Evolutionary conservation across 768 basidiomycete genomes (phyloP), one percentile per base, ranked within the genome.

Genomic region (Chiua virens): DNA sequence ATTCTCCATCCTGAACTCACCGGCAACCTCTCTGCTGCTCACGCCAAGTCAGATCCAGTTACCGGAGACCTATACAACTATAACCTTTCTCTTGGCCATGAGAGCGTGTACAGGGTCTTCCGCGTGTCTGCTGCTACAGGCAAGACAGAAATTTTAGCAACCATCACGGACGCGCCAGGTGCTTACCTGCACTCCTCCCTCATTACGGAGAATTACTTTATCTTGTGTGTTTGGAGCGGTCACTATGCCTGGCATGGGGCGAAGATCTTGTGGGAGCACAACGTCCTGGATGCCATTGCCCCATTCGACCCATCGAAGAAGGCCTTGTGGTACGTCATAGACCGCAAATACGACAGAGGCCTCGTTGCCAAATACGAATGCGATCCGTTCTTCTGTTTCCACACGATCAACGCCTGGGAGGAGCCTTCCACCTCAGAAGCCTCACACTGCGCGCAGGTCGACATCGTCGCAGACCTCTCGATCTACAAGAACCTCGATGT

Each of bases 331-430:
- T 74, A 71, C 27, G 65, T 75, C 44, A 50, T 75, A 40, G 72
- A 75, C 54, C 70, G 73, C 42, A 60, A 64, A 49, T 54, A 63
- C 23, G 67, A 62, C 18, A 67, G 61, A 45, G 73, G 74, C 0
- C 59, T 75, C 30, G 60, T 75, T 6, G 67, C 72, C 39, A 69
- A 66, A 47, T 75, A 73, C 56, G 64, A 65, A 49, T 66, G 60
- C 39, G 61, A 65, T 41, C 64, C 72, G 0, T 75, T 74, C 61
- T 75, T 74, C 57, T 65, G 60, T 49, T 75, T 75, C 61, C 74
- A 75, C 48, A 53, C 61, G 22, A 15, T 74, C 52, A 75, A 75
- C n/a, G 69, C 74, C 1, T 75, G 68, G 66, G 73, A 75, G 36
- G 58, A 54, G 8, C 59, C 56, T 8, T 4, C 25, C 18, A 41